These are phyloP conservation scores for Phylloporus sp. DNA, from an alignment of 768 basidiomycete genomes.

Conservation along the genomic window DNA sequence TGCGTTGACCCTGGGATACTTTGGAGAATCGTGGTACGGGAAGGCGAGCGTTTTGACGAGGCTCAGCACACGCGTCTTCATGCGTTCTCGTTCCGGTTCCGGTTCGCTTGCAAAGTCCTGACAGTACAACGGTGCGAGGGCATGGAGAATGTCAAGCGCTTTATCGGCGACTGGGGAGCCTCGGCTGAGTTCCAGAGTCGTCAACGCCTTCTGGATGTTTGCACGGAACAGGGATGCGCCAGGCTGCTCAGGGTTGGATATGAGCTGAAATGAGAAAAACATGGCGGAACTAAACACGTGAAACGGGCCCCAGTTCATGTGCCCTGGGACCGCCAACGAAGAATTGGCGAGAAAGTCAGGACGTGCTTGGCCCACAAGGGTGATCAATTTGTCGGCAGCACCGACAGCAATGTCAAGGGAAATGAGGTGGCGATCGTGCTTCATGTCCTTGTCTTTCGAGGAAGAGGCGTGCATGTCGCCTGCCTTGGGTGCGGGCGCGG, in stretches of 20 bases:
- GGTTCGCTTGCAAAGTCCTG: conserved; percentile 51
- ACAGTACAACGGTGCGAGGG: conserved; percentile 70
- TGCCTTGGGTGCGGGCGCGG: conserved; percentile 21
- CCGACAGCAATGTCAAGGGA: conserved; percentile 71
- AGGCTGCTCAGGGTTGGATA: conserved; percentile 74
- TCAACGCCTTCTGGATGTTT: conserved; percentile 65
- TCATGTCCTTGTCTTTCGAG: conserved; percentile 23
- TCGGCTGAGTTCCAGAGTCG: conserved; percentile 59
- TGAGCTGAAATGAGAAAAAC: conserved; percentile 89
- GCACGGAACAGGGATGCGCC: conserved; percentile 72
- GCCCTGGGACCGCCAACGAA: conserved; percentile 68
- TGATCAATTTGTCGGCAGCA: conserved; percentile 73
- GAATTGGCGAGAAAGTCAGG: conserved; percentile 71
- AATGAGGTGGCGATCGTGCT: conserved; percentile 42
- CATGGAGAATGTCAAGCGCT: conserved; percentile 62
- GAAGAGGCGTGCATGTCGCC: conserved; percentile 30
- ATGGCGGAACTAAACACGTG: conserved; percentile 83
- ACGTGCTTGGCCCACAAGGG: conserved; percentile 68
- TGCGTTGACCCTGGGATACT: conserved; percentile 42
- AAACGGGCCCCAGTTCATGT: conserved; percentile 81
- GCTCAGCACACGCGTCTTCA: conserved; percentile 55
- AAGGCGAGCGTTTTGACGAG: conserved; percentile 73
- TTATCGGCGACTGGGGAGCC: conserved; percentile 70
- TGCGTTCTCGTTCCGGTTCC: conserved; percentile 50
- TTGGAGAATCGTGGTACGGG: conserved; percentile 69